These are phyloP conservation scores for Schoenoplectus tabernaemontani DNA, from an alignment of 202 grass and related monocot genomes.

Conservation along the genomic window DNA sequence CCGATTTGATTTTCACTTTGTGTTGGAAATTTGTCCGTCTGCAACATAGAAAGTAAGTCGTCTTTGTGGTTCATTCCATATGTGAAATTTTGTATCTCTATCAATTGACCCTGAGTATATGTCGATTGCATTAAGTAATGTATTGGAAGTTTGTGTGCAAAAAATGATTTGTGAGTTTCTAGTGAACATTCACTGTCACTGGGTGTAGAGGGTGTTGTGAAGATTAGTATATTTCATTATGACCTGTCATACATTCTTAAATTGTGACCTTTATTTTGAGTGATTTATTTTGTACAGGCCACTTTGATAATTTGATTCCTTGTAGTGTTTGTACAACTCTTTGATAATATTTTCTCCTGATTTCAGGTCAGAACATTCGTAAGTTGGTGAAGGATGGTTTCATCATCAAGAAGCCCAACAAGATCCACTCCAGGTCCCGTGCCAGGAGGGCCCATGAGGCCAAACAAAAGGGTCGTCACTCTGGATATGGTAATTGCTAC, in stretches of 20 bases:
- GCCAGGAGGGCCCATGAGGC: slow-evolving; percentile 54
- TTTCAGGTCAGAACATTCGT: slow-evolving; percentile 63
- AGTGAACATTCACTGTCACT: no score
- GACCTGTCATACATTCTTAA: no score
- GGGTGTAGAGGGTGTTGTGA: no score
- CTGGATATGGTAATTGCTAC: slow-evolving; percentile 41
- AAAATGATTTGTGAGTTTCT: no score
- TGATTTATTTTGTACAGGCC: no score
- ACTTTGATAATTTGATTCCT: background rate
- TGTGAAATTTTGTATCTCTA: no score
- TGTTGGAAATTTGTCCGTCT: background rate
- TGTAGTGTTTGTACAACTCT: background rate
- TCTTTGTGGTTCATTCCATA: no score
- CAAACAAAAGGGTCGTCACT: slow-evolving; percentile 66
- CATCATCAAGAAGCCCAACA: slow-evolving; percentile 71
- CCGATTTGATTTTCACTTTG: background rate
- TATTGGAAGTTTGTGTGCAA: no score
- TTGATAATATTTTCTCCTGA: background rate
- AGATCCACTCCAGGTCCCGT: slow-evolving; percentile 69
- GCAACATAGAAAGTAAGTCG: no score
- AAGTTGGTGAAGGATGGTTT: slow-evolving; percentile 84
- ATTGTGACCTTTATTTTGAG: no score
- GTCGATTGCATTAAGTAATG: background rate
- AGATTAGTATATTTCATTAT: no score
- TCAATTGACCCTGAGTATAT: background rate